phyloP scores from a whole-genome alignment of 441 rosid species.

The Bocquillonia castaneifolia region DNA sequence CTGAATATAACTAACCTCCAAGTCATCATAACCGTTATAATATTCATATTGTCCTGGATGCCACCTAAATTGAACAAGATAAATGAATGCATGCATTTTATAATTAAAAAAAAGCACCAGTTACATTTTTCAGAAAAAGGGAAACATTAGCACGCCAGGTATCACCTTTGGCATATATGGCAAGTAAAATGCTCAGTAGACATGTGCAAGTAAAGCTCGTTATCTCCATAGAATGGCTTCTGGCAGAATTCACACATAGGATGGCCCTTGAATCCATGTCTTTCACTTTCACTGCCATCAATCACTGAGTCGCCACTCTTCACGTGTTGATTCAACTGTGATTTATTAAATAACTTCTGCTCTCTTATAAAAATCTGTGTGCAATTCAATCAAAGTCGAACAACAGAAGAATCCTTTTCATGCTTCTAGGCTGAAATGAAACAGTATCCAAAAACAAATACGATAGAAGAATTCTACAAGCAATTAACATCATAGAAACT shows the following conservation, averaged over 20 bases:
- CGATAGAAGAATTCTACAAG: not conserved
- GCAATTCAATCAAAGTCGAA: constrained; percentile 22
- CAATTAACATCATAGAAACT: not conserved
- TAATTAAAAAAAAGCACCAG: not conserved
- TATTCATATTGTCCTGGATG: constrained; percentile 77
- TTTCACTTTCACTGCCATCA: constrained; percentile 81
- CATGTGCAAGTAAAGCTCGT: constrained; percentile 75
- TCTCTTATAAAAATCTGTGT: constrained; percentile 68
- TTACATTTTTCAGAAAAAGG: not conserved
- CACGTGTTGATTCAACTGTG: constrained; percentile 67
- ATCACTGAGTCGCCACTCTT: constrained; percentile 69
- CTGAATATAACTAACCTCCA: constrained; percentile 49
- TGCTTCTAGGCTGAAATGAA: not conserved
- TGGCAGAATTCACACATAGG: constrained; percentile 77
- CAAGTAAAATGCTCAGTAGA: constrained; percentile 80
- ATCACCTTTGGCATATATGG: constrained; percentile 72
- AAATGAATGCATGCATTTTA: constrained; percentile 1
- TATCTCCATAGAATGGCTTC: constrained; percentile 74
- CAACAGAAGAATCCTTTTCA: not conserved
- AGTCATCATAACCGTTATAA: constrained; percentile 62
- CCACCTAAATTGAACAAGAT: constrained; percentile 43
- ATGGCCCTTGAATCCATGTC: constrained; percentile 84
- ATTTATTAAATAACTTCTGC: constrained; percentile 64
- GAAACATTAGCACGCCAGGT: not conserved
- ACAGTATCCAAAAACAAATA: constrained; percentile 6